phyloP scores from a whole-genome alignment of 257 asterid species.

The Fraxinus excelsior region DNA sequence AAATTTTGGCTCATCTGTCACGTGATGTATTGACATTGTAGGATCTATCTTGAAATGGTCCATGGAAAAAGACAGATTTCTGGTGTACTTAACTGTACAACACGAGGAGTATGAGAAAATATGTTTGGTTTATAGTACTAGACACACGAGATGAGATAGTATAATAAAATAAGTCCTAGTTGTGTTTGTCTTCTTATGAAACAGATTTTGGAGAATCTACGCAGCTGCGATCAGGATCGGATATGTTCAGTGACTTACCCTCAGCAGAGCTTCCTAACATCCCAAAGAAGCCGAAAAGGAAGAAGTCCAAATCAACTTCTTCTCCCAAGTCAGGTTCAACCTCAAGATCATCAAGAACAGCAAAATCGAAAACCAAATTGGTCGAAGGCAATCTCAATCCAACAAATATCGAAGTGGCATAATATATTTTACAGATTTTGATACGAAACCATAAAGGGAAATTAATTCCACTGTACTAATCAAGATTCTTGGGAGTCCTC shows the following conservation, averaged over 20 bases:
- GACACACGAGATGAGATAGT: neutral
- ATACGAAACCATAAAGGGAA: neutral
- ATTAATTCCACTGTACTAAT: neutral
- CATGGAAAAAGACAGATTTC: neutral
- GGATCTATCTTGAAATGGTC: neutral
- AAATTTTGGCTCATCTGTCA: constrained; percentile 57
- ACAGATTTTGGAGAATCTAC: constrained; percentile 1
- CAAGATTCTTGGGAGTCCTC: neutral
- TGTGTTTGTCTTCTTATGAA: neutral
- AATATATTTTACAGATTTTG: neutral
- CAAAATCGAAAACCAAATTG: neutral
- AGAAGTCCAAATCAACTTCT: neutral
- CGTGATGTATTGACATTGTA: constrained; percentile 25
- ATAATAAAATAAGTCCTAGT: neutral
- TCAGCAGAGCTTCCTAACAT: neutral
- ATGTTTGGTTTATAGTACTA: neutral
- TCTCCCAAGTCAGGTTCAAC: neutral
- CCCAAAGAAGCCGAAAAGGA: constrained; percentile 1
- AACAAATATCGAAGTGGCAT: constrained; percentile 2
- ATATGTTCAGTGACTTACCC: neutral
- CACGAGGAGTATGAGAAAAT: constrained; percentile 12
- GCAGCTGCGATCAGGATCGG: neutral
- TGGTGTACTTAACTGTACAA: neutral
- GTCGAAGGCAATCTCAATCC: neutral
- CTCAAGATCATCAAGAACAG: neutral